phyloP scores from a whole-genome alignment of 495 filamentous ascomycete genomes.

The Cryomyces minteri region DNA sequence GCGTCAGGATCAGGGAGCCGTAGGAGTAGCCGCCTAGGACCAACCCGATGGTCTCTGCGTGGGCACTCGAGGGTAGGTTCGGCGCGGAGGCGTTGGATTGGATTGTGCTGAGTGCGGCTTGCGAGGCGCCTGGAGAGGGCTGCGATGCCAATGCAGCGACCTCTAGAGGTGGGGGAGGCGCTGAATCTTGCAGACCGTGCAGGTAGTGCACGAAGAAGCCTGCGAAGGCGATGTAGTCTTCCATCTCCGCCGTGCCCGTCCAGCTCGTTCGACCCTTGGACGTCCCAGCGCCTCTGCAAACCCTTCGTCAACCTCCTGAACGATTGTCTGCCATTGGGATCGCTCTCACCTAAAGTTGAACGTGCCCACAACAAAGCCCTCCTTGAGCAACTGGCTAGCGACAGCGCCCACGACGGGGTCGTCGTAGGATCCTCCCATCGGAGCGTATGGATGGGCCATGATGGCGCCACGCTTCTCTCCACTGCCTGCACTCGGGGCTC shows the following conservation, averaged over 20 bases:
- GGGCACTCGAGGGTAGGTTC: not conserved
- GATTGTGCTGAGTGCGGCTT: not conserved
- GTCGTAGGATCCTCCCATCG: slow-evolving; percentile 71
- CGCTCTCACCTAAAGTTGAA: slow-evolving; percentile 74
- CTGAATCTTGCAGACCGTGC: slow-evolving; percentile 18
- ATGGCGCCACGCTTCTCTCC: slow-evolving; percentile 43
- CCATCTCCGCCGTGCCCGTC: slow-evolving; percentile 61
- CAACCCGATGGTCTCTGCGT: slow-evolving; percentile 17
- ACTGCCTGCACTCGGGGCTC: not conserved
- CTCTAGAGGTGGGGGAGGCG: slow-evolving; percentile 1
- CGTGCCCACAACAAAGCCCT: slow-evolving; percentile 61
- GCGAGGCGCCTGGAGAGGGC: not conserved
- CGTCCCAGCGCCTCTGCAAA: slow-evolving; percentile 50
- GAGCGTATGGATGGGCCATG: slow-evolving; percentile 80
- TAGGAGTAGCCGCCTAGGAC: slow-evolving; percentile 82
- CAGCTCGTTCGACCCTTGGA: slow-evolving; percentile 68
- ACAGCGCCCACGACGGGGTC: slow-evolving; percentile 55
- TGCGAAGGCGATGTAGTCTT: slow-evolving; percentile 64
- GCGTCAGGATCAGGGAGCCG: slow-evolving; percentile 60
- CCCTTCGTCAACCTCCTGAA: slow-evolving; percentile 1
- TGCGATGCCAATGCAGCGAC: not conserved
- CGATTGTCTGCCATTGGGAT: not conserved
- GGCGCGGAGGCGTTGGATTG: not conserved
- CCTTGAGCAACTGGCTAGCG: slow-evolving; percentile 38
- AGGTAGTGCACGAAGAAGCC: slow-evolving; percentile 63